phyloP scores from a whole-genome alignment of 2,329 filamentous ascomycete genomes.

The Fusarium domesticum region DNA sequence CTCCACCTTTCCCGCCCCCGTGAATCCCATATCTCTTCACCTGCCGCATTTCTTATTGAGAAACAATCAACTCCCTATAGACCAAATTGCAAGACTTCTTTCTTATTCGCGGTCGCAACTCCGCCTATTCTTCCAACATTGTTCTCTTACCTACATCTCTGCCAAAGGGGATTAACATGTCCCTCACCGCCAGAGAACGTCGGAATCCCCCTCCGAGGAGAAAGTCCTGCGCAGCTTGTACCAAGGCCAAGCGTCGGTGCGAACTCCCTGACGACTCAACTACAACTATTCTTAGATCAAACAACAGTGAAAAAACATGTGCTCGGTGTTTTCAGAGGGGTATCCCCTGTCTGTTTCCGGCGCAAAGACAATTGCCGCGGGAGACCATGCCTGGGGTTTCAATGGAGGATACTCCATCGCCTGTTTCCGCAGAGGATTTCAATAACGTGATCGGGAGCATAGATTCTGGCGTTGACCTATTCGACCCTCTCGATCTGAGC shows the following conservation, averaged over 20 bases:
- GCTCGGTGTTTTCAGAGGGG: constrained; percentile 48
- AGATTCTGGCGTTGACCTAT: constrained; percentile 10
- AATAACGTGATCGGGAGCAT: constrained; percentile 15
- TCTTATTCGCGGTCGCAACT: too few relatives aligned
- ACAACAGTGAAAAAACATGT: too few relatives aligned
- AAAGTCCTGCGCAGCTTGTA: constrained; percentile 57
- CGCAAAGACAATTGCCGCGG: constrained; percentile 1
- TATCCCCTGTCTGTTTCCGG: constrained; percentile 48
- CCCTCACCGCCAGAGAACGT: constrained; percentile 36
- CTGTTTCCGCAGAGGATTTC: constrained; percentile 13
- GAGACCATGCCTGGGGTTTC: constrained; percentile 10
- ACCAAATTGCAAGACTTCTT: too few relatives aligned
- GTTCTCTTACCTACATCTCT: too few relatives aligned
- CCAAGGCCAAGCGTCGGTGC: constrained; percentile 55
- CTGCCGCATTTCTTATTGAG: too few relatives aligned
- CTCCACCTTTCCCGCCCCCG: constrained; percentile 22
- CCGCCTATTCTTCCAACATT: too few relatives aligned
- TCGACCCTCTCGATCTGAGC: constrained; percentile 12
- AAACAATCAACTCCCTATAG: too few relatives aligned
- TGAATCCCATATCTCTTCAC: too few relatives aligned
- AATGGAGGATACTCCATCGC: constrained; percentile 6
- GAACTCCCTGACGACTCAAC: too few relatives aligned
- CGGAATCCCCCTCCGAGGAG: constrained; percentile 47
- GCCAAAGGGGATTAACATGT: too few relatives aligned
- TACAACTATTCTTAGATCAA: too few relatives aligned